A percentile compares a stretch with the other conserved stretches of the same genome.
Evolutionary conservation across 2,329 filamentous ascomycete genomes (phyloP).

Genomic region (Aspergillus oerlinghausenensis): DNA sequence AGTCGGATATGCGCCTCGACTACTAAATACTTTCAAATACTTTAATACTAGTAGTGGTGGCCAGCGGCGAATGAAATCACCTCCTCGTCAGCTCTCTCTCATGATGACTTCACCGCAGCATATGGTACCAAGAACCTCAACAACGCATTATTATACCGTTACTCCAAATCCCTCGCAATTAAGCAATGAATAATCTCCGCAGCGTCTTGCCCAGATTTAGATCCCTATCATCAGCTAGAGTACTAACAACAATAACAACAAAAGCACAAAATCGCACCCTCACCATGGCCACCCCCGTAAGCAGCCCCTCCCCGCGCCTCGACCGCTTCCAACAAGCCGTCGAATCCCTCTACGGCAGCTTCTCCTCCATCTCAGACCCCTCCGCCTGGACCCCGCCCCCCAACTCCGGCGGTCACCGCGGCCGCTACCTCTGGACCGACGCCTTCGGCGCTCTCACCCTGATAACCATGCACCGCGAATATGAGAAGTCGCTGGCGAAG

Average conservation of each 20-base stretch:
- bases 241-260: background rate
- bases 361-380: constrained; percentile 28
- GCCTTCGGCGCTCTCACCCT: constrained; percentile 58
- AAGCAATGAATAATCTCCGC: background rate
- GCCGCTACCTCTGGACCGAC: constrained; percentile 59
- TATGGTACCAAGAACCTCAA: too few species aligned
- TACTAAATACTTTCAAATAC: background rate
- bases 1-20: background rate
- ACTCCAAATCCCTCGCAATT: background rate
- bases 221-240: background rate
- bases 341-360: constrained; percentile 38
- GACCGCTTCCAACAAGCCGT: constrained; percentile 33
- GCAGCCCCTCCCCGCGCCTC: constrained; percentile 21
- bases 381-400: constrained; percentile 47
- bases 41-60: background rate
- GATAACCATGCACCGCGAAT: constrained; percentile 49
- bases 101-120: constrained; percentile 29
- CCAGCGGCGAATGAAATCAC: constrained; percentile 17
- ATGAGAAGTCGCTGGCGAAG: constrained; percentile 8
- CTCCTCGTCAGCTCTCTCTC: constrained; percentile 16
- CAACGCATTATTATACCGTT: background rate
- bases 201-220: background rate
- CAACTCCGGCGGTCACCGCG: constrained; percentile 51
- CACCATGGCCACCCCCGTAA: constrained; percentile 7
- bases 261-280: background rate